phyloP scores from a whole-genome alignment of 2,329 filamentous ascomycete species.

The Arthrobotrys musiformis region DNA sequence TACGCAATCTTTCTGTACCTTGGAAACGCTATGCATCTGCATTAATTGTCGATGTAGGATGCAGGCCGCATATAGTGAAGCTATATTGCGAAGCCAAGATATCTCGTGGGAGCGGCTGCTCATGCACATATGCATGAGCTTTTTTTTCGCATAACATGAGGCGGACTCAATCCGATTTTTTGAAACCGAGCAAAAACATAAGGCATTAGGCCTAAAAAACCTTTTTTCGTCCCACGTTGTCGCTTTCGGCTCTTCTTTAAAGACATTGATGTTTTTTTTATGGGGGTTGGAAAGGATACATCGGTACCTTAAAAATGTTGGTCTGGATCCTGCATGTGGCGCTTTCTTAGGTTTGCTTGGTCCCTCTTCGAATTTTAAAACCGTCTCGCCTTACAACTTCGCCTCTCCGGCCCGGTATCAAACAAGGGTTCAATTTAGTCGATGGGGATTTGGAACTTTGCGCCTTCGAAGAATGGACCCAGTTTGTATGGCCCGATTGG shows the following conservation, averaged over 20 bases:
- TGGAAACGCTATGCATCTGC: constrained; percentile 12
- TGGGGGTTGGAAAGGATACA: not conserved
- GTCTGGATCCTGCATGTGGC: not conserved
- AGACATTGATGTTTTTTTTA: not conserved
- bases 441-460: not conserved
- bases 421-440: constrained; percentile 4
- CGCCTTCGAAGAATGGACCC: no score
- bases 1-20: not conserved
- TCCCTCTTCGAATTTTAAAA: not conserved
- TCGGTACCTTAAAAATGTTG: not conserved
- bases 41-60: constrained; percentile 4
- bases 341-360: not conserved
- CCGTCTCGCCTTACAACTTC: not conserved
- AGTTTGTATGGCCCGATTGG: not conserved
- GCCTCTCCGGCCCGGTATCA: constrained; percentile 13
- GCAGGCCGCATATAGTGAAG: not conserved
- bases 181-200: no score
- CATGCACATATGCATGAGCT: not conserved
- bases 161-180: constrained; percentile 8
- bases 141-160: constrained; percentile 12
- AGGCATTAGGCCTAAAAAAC: no score
- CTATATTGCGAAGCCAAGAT: not conserved
- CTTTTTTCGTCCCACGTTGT: not conserved
- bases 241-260: not conserved
- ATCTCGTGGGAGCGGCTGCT: not conserved